Base-by-base conservation (phyloP, 1,139 yeast species). In the Saccharomycopsis crataegensis region DNA sequence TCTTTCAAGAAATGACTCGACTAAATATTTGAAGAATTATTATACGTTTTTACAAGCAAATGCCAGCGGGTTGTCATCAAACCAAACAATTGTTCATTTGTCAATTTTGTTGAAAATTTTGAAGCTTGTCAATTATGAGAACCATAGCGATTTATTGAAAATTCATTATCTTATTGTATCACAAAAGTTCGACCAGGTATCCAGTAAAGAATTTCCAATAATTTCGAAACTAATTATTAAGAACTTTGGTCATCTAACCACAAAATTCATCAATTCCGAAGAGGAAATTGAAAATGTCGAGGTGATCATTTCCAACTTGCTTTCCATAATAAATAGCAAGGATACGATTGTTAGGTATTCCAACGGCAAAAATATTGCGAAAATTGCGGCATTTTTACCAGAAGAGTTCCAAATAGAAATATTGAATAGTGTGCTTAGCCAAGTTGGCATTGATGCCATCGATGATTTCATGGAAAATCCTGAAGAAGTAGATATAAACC, bases 321-420 rank as follows among this genome's bases (percentile, higher is more conserved):
- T 75, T 14, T 57, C 59, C 1, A 53, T 60, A 0, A 61, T 73
- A 3, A 66, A 66, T n/a, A 65, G 70, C 57, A 62, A 61, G 16
- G 73, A 73, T 52, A 72, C 78, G 1, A 53, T 64, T 0, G 72
- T 77, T 6, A 63, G 82, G 43, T 72, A 72, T 51, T 64, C 77
- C 2, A 70, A 73, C 4, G 73, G 80, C 6, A 76, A 76, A 57
- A 76, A 77, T 3, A 55, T 77, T 1, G 73, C 79, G 0, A 64
- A 77, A 41, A 62, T 77, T 2, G 60, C 68, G 2, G 53, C 54
- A 1, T 57, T 61, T 16, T 58, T 75, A 4, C 67, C 68, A 3
- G 53, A 56, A 3, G 68, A 62, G 0, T 62, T 68, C 45, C 66
- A 64, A 32, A 51, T 56, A 2, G 76, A 76, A 33, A 63, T 77